These are phyloP conservation scores for Pseudocercospora vitis DNA, from an alignment of 2,329 filamentous ascomycete genomes.

Conservation along the genomic window DNA sequence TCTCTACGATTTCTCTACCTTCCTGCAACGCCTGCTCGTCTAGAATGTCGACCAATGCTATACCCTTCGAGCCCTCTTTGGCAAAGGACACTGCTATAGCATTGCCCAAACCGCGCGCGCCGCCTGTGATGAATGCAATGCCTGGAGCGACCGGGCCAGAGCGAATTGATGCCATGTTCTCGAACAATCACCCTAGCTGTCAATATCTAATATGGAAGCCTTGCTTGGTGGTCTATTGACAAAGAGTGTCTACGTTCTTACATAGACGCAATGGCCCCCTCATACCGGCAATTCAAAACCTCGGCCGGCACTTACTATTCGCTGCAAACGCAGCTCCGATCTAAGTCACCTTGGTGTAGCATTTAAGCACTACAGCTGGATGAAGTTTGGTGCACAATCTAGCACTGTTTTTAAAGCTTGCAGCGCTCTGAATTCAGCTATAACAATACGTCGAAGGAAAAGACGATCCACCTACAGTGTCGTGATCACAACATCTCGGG, in stretches of 20 bases:
- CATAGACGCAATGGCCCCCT: too few relatives aligned
- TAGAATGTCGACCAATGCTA: constrained; percentile 31
- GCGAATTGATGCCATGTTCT: constrained; percentile 25
- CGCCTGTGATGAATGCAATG: constrained; percentile 33
- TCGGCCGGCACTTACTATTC: neutral
- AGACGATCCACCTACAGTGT: neutral
- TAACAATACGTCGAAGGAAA: too few relatives aligned
- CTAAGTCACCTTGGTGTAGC: neutral
- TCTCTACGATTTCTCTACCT: constrained; percentile 29
- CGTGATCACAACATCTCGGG: neutral
- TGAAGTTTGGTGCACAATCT: neutral
- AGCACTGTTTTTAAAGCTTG: neutral
- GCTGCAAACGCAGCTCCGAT: neutral
- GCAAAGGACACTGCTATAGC: constrained; percentile 33
- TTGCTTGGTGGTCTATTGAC: too few relatives aligned
- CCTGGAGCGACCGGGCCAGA: constrained; percentile 30
- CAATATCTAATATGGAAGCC: too few relatives aligned
- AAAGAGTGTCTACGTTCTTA: too few relatives aligned
- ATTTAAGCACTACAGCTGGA: neutral
- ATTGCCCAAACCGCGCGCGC: constrained; percentile 31
- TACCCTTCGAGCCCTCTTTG: constrained; percentile 30
- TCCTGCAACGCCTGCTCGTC: constrained; percentile 27
- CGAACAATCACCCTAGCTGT: too few relatives aligned
- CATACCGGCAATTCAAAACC: neutral
- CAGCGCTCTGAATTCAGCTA: too few relatives aligned